phyloP scores from a whole-genome alignment of 2,329 filamentous ascomycete species.

The Clonostachys solani region DNA sequence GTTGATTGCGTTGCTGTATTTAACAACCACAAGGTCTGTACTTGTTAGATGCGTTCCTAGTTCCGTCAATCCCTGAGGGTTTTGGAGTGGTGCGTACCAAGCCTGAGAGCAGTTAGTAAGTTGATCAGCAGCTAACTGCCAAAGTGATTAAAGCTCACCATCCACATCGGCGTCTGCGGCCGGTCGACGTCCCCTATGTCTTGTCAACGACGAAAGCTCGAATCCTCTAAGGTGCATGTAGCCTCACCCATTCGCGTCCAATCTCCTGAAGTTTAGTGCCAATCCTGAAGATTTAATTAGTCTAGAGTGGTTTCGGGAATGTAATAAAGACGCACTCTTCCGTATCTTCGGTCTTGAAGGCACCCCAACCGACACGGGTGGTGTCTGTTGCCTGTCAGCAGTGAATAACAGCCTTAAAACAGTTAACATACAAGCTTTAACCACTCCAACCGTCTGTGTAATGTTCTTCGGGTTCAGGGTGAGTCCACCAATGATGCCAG shows the following conservation, averaged over 20 bases:
- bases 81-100: constrained; percentile 14
- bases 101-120: constrained; percentile 14
- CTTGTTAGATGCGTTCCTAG: constrained; percentile 10
- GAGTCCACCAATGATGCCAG: constrained; percentile 59
- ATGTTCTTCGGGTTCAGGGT: constrained; percentile 57
- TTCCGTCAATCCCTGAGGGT: constrained; percentile 38
- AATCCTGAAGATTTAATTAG: constrained; percentile 14
- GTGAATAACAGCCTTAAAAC: constrained; percentile 8
- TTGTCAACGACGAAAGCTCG: constrained; percentile 12
- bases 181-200: constrained; percentile 40
- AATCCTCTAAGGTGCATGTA: constrained; percentile 7
- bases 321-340: constrained; percentile 22
- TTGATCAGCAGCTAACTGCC: constrained; percentile 8
- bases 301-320: constrained; percentile 8
- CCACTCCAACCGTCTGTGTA: constrained; percentile 57
- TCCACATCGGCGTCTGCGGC: constrained; percentile 54
- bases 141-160: constrained; percentile 25
- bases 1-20: constrained; percentile 56
- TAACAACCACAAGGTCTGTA: constrained; percentile 51
- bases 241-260: constrained; percentile 31
- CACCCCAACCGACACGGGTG: constrained; percentile 57
- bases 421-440: constrained; percentile 53
- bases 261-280: constrained; percentile 41
- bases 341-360: constrained; percentile 61
- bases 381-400: constrained; percentile 41